phyloP scores from a whole-genome alignment of 208 protist genomes.

The Leptomonas seymouri region DNA sequence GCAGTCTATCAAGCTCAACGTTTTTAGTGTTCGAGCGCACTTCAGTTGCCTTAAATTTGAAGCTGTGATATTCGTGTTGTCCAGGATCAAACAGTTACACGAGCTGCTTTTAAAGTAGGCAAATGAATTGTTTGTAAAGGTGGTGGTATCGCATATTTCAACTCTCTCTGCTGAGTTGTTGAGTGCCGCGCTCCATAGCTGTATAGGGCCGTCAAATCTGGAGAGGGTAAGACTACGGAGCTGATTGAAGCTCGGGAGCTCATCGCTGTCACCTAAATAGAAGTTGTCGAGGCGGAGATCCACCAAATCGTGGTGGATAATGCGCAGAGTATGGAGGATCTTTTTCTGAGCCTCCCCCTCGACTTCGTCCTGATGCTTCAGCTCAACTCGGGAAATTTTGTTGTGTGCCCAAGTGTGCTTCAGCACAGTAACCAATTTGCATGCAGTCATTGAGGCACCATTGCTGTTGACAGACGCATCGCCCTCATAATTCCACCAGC shows the following conservation, averaged over 20 bases:
- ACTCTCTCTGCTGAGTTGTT: constrained; percentile 2
- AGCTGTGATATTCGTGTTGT: constrained; percentile 18
- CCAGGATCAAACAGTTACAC: constrained; percentile 9
- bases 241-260: not conserved
- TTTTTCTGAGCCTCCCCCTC: not conserved
- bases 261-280: not conserved
- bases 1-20: constrained; percentile 28
- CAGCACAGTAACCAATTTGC: not conserved
- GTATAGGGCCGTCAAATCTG: constrained; percentile 2
- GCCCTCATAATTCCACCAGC: constrained; percentile 21
- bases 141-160: constrained; percentile 13
- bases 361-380: constrained; percentile 18
- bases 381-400: not conserved
- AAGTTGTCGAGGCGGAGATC: constrained; percentile 10
- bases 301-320: not conserved
- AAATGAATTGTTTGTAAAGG: constrained; percentile 5
- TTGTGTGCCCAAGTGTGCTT: not conserved
- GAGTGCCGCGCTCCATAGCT: constrained; percentile 7
- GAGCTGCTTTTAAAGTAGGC: not conserved
- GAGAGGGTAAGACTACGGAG: constrained; percentile 6
- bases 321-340: not conserved
- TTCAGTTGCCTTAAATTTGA: not conserved
- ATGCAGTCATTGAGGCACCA: constrained; percentile 6
- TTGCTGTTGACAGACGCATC: not conserved
- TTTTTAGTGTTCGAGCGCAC: constrained; percentile 1